Conservation (phyloP, 2,329 filamentous ascomycete species). For the Scorias spongiosa region DNA sequence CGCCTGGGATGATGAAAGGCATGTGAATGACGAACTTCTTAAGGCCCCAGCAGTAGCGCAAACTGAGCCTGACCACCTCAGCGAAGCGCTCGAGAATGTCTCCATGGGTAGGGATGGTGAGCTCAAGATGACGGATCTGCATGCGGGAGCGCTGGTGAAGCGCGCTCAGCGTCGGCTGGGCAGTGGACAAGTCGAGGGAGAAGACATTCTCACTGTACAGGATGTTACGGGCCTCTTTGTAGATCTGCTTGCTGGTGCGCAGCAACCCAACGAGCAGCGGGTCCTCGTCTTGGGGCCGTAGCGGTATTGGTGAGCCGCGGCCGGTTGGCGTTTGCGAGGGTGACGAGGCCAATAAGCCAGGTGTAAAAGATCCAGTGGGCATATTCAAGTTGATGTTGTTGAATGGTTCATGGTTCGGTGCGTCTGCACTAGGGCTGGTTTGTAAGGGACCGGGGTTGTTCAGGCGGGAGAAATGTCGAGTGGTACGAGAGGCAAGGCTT, state of each 20-base stretch:
- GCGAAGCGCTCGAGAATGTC: constrained; percentile 32
- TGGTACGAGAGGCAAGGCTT: not conserved
- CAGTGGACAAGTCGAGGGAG: constrained; percentile 23
- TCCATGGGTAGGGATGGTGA: constrained; percentile 31
- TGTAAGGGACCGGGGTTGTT: not conserved
- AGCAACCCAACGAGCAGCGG: constrained; percentile 25
- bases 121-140: constrained; percentile 27
- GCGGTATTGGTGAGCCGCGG: not conserved
- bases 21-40: constrained; percentile 27
- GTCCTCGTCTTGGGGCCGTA: constrained; percentile 16
- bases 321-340: not conserved
- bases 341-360: not conserved
- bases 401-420: not conserved
- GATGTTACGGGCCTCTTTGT: constrained; percentile 25
- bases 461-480: not conserved
- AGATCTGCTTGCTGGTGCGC: constrained; percentile 24
- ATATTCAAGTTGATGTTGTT: not conserved
- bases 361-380: not conserved
- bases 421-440: not conserved
- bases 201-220: constrained; percentile 28
- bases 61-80: constrained; percentile 28
- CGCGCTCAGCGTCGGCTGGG: constrained; percentile 22
- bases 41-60: constrained; percentile 32
- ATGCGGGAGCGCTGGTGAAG: constrained; percentile 29
- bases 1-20: constrained; percentile 17